Conservation (phyloP, 345 rosid species). For the Brassica carinata region DNA sequence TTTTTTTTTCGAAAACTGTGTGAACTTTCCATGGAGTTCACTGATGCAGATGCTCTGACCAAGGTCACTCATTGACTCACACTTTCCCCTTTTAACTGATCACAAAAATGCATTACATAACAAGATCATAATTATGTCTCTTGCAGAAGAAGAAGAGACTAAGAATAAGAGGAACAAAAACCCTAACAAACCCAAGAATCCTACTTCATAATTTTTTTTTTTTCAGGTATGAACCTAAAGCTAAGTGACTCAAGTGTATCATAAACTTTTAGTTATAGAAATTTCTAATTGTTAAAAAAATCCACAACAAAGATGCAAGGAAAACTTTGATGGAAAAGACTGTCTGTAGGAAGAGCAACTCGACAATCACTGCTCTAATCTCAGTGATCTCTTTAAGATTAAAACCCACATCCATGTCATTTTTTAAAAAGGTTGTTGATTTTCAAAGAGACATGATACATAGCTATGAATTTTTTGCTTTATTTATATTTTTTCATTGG, state of each 20-base stretch:
- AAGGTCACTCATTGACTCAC: conserved; percentile 47
- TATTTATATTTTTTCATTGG: no score
- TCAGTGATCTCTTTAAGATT: conserved; percentile 45
- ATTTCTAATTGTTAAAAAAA: not conserved
- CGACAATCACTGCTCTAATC: conserved; percentile 68
- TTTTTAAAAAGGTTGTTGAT: no score
- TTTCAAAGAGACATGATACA: no score
- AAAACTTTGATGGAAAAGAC: conserved; percentile 56
- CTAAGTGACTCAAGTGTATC: not conserved
- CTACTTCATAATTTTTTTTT: conserved; percentile 75
- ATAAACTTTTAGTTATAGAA: not conserved
- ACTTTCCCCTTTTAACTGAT: not conserved
- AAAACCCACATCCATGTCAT: no score
- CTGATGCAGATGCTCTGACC: no score
- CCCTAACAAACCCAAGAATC: conserved; percentile 90
- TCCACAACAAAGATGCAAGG: conserved; percentile 65
- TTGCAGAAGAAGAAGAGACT: conserved; percentile 68
- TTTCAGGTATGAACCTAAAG: conserved; percentile 46
- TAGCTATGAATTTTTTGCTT: no score
- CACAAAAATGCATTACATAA: not conserved
- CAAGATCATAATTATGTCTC: not conserved
- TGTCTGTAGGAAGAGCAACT: conserved; percentile 59
- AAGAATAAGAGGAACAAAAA: conserved; percentile 63
- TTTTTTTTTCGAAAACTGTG: no score
- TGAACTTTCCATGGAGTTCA: no score